These are phyloP conservation scores for Halenospora varia DNA, from an alignment of 495 filamentous ascomycete species.

Conservation along the genomic window DNA sequence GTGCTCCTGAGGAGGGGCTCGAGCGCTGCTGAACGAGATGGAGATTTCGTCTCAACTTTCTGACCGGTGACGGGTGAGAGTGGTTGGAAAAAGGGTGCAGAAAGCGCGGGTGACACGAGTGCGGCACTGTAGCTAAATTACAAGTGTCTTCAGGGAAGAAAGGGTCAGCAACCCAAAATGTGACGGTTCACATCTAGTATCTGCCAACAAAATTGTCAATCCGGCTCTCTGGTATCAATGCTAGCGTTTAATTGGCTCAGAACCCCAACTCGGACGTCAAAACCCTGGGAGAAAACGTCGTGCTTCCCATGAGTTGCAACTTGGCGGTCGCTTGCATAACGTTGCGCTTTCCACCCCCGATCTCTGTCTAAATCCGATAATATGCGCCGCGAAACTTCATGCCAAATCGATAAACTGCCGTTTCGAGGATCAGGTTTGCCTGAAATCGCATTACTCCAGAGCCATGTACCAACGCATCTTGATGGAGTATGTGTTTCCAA, in stretches of 20 bases:
- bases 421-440: too few relatives aligned
- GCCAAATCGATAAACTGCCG: background rate
- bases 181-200: background rate
- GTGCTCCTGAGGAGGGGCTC: background rate
- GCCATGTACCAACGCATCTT: background rate
- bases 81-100: background rate
- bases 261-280: background rate
- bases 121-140: background rate
- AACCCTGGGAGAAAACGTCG: background rate
- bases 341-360: background rate
- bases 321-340: background rate
- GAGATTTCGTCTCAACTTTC: background rate
- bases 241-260: background rate
- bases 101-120: background rate
- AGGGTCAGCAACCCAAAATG: background rate
- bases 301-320: background rate
- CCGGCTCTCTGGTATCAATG: background rate
- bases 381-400: background rate
- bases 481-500: background rate
- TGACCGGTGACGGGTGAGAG: background rate
- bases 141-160: background rate
- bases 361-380: background rate
- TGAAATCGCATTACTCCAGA: too few relatives aligned
- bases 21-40: background rate
- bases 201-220: background rate